phyloP scores from a whole-genome alignment of 2,329 filamentous ascomycete genomes.

The Aureobasidium sp. region DNA sequence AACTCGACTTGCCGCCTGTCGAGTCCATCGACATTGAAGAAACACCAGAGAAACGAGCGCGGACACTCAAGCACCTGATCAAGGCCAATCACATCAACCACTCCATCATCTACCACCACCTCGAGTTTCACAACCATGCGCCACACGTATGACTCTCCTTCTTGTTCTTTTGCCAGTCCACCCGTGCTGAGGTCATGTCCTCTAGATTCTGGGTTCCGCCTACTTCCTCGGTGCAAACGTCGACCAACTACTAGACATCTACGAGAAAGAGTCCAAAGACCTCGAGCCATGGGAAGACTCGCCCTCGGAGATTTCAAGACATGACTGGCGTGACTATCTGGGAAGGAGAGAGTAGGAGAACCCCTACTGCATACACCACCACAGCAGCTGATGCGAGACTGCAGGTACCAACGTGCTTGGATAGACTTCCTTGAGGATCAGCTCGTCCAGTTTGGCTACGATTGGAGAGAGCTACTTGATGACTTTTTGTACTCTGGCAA shows the following conservation, averaged over 20 bases:
- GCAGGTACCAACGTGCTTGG: constrained; percentile 75
- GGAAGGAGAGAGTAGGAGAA: constrained; percentile 55
- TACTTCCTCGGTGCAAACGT: constrained; percentile 73
- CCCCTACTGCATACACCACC: constrained; percentile 10
- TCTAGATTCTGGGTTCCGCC: constrained; percentile 64
- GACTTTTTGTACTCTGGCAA: constrained; percentile 68
- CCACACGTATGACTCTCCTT: constrained; percentile 50
- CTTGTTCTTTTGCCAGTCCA: not conserved
- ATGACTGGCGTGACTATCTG: constrained; percentile 81
- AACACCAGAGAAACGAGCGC: constrained; percentile 64
- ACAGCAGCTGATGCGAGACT: constrained; percentile 4
- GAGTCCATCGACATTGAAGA: constrained; percentile 73
- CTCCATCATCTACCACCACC: constrained; percentile 67
- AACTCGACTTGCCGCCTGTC: constrained; percentile 53
- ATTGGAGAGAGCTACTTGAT: constrained; percentile 70
- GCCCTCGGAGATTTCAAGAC: constrained; percentile 69
- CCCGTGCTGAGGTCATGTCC: constrained; percentile 12
- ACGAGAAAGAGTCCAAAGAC: constrained; percentile 62
- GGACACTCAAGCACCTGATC: constrained; percentile 82
- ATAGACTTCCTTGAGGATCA: constrained; percentile 95
- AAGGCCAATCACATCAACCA: constrained; percentile 89
- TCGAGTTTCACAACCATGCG: constrained; percentile 72
- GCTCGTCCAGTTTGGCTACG: constrained; percentile 65
- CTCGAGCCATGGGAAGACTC: constrained; percentile 77
- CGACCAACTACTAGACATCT: constrained; percentile 67